Evolutionary conservation across 352 stramenopile species (phyloP), one percentile per base, ranked within the genome.

Genomic region (Phytophthora quininea): DNA sequence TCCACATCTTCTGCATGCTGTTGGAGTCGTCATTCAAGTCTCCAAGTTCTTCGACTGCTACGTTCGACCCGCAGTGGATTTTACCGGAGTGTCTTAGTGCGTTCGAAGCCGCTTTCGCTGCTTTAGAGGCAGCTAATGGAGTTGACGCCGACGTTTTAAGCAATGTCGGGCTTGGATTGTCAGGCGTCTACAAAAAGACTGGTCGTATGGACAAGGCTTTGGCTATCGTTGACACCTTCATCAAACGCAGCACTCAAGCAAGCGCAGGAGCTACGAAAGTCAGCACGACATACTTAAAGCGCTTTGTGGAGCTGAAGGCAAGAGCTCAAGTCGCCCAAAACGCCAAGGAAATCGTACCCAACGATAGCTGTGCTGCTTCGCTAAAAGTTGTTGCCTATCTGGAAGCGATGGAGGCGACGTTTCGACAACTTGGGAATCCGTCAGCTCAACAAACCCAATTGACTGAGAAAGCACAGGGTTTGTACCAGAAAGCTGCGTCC

Each of bases 1-100:
- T 97, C 15, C 89, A 96, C 48, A 54, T 97, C 9, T 91, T 97
- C 55, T 64, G 83, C 2, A 70, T 84, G 53, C 19, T 88, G 19
- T 27, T 73, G 27, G 69, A 84, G 48, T 50, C 64, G 10, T 32
- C 54, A 40, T 27, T 3, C 0, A 38, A n/a, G 4, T 19, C 55
- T 37, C 37, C 37, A 8, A 37, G n/a, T 10, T 43, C 31, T 15
- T 15, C 38, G 6, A 47, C 43, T 11, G 59, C 56, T 11, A 29
- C 1, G 2, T 68, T 81, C 74, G 54, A 80, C 10, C 64, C 72
- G 3, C 61, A 89, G 32, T 71, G 64, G 47, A 77, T 96, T 33
- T 52, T 95, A 1, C 69, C 74, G 0, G 87, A 95, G 12, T 89
- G 86, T 32, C 15, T 90, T 11, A 63, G 50, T n/a, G 80, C 86